A percentile compares a stretch with the other conserved stretches of the same genome.
Evolutionary conservation across 2,329 filamentous ascomycete genomes (phyloP).

Genomic region (Huntiella bhutanensis): DNA sequence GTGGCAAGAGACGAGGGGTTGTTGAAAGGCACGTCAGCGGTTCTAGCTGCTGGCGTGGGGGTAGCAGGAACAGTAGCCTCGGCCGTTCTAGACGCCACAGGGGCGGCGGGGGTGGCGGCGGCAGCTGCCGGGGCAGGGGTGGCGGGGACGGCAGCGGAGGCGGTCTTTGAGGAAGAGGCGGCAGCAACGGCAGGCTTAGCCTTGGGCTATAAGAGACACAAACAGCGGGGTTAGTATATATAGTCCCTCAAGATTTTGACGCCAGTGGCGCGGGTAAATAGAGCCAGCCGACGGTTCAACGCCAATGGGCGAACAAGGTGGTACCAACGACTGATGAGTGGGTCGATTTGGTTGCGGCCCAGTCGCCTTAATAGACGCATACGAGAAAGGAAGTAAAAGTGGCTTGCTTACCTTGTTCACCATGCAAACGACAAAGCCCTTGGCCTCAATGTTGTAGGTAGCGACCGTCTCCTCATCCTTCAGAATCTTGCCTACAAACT

Average conservation of each 20-base stretch:
- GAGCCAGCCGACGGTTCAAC: too few relatives aligned
- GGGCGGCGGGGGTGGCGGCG: conserved; percentile 32
- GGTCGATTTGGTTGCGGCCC: too few relatives aligned
- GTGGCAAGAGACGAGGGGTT: conserved; percentile 71
- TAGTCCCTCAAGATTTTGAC: too few relatives aligned
- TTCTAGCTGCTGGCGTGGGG: conserved; percentile 30
- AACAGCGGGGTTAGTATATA: background rate
- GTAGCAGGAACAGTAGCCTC: conserved; percentile 31
- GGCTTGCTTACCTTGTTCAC: conserved; percentile 60
- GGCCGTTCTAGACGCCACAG: conserved; percentile 30
- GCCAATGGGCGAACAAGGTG: too few relatives aligned
- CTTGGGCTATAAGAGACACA: conserved; percentile 20
- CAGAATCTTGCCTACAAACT: conserved; percentile 60
- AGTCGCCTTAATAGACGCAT: too few relatives aligned
- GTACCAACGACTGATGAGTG: too few relatives aligned
- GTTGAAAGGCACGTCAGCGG: conserved; percentile 33
- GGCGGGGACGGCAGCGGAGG: conserved; percentile 39
- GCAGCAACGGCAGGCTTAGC: conserved; percentile 33
- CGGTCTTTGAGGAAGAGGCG: conserved; percentile 27
- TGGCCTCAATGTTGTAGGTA: conserved; percentile 97
- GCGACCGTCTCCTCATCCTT: conserved; percentile 95
- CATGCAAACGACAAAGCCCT: conserved; percentile 98
- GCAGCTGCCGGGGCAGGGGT: conserved; percentile 38
- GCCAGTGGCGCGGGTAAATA: too few relatives aligned
- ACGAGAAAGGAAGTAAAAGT: too few relatives aligned